Evolutionary conservation across 208 protist species (phyloP).

Genomic region (Acanthamoeba sp.): DNA sequence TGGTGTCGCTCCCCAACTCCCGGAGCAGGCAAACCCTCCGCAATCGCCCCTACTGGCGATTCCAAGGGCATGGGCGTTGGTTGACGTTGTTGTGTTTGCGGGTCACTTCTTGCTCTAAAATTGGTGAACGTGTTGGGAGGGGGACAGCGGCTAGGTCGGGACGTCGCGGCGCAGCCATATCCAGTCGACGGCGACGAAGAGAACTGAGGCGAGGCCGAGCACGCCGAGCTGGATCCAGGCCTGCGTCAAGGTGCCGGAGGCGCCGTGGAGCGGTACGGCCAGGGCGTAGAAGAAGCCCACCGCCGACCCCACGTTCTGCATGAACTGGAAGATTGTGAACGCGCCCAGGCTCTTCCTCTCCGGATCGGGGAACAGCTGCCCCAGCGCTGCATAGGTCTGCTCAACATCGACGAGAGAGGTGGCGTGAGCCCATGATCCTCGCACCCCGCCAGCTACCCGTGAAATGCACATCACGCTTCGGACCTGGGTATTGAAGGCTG

Average conservation of each 20-base stretch:
- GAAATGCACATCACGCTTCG: too few species aligned
- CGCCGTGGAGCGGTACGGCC: constrained; percentile 64
- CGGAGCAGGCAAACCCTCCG: too few species aligned
- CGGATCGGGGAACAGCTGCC: constrained; percentile 49
- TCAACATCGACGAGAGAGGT: too few species aligned
- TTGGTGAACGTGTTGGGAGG: too few species aligned
- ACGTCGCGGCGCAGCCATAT: background rate
- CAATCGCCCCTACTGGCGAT: too few species aligned
- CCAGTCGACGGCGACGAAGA: background rate
- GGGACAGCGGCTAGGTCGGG: too few species aligned
- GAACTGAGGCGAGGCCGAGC: constrained; percentile 13
- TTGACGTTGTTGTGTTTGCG: too few species aligned
- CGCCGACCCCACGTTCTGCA: constrained; percentile 72
- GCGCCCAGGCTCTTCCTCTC: constrained; percentile 34
- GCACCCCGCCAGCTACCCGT: too few species aligned
- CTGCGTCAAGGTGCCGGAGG: constrained; percentile 27
- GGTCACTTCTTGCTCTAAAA: too few species aligned
- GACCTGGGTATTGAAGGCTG: constrained; percentile 72
- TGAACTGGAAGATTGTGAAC: constrained; percentile 74
- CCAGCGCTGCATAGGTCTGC: constrained; percentile 63
- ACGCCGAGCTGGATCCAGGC: background rate
- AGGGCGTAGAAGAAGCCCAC: constrained; percentile 71
- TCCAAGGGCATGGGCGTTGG: too few species aligned
- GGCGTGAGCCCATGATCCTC: too few species aligned
- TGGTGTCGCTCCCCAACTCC: too few species aligned